Percentiles rank a stretch among this genome's conserved stretches.
Evolutionary conservation across 306 rosid genomes (phyloP).

Genomic region (Vicia villosa): DNA sequence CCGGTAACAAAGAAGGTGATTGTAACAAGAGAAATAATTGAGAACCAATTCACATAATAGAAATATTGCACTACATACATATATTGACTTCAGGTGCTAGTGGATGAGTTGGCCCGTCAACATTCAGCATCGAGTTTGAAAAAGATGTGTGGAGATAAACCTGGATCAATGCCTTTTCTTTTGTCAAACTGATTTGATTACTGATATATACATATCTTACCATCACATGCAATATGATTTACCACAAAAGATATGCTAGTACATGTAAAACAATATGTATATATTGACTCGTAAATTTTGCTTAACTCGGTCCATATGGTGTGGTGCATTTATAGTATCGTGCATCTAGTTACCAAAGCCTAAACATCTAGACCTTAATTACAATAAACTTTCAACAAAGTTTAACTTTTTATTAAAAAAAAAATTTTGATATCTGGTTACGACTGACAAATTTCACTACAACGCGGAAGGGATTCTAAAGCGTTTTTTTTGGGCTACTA

Average conservation of each 20-base stretch:
- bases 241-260: not conserved
- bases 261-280: not conserved
- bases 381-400: too few relatives aligned
- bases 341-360: too few relatives aligned
- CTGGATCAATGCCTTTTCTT: slow-evolving; percentile 33
- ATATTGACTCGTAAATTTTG: not conserved
- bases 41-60: not conserved
- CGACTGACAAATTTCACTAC: too few relatives aligned
- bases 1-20: not conserved
- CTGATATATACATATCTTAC: not conserved
- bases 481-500: too few relatives aligned
- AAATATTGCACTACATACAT: too few relatives aligned
- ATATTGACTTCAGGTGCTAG: slow-evolving; percentile 27
- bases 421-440: too few relatives aligned
- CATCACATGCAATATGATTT: not conserved
- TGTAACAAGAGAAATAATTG: not conserved
- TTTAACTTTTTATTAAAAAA: too few relatives aligned
- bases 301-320: too few relatives aligned
- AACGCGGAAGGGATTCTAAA: too few relatives aligned
- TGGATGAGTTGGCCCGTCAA: slow-evolving; percentile 32
- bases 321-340: too few relatives aligned
- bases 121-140: slow-evolving; percentile 43
- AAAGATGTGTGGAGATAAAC: slow-evolving; percentile 25
- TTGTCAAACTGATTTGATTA: slow-evolving; percentile 10
- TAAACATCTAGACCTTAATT: too few relatives aligned